Percentiles rank a stretch among this genome's conserved stretches.
phyloP scores from a whole-genome alignment of 2,329 filamentous ascomycete genomes.

The Cryphonectria radicalis region DNA sequence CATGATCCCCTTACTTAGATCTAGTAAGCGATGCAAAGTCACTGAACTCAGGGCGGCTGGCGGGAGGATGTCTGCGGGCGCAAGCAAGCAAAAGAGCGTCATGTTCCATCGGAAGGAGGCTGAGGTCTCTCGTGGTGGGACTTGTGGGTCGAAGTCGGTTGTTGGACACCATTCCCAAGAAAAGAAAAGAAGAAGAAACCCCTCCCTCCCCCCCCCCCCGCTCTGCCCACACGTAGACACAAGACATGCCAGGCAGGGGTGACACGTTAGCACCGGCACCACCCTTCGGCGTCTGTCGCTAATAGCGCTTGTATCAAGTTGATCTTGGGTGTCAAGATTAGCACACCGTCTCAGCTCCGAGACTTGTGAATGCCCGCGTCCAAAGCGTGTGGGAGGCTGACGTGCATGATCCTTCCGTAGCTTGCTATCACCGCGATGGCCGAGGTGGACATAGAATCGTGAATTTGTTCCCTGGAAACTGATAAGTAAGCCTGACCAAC shows the following conservation, averaged over 20 bases:
- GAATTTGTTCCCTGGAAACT: not conserved
- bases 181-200: not conserved
- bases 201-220: not conserved
- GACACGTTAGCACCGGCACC: not conserved
- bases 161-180: not conserved
- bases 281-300: slow-evolving; percentile 1
- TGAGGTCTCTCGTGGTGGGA: not conserved
- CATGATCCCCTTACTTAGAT: not conserved
- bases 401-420: slow-evolving; percentile 6
- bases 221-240: not conserved
- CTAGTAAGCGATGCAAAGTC: not conserved
- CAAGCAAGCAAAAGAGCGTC: not conserved
- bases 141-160: not conserved
- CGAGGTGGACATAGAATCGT: not conserved
- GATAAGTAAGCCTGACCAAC: not conserved
- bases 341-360: slow-evolving; percentile 3
- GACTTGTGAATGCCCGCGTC: not conserved
- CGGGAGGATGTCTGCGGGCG: not conserved
- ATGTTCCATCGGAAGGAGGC: not conserved
- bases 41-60: no score
- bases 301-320: not conserved
- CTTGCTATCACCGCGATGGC: not conserved
- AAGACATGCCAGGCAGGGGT: not conserved
- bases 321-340: not conserved
- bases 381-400: slow-evolving; percentile 12